A percentile compares a stretch with the other conserved stretches of the same genome.
phyloP scores from a whole-genome alignment of 2,329 filamentous ascomycete genomes.

The Penicillium thymicola region DNA sequence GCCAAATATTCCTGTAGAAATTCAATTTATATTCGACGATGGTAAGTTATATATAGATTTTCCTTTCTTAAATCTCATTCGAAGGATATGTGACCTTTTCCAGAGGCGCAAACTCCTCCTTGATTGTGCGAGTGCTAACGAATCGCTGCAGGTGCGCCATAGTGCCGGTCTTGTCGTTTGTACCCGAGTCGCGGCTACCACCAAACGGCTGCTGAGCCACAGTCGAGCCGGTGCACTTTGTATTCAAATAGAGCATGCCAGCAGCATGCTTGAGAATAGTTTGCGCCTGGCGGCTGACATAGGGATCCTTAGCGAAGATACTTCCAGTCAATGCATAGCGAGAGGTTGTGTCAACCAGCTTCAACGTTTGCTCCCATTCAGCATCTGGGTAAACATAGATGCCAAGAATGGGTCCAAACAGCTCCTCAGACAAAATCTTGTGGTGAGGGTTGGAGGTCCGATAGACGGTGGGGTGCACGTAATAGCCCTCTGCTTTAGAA shows the following conservation, averaged over 20 bases:
- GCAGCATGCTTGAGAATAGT: constrained; percentile 52
- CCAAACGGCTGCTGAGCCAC: constrained; percentile 27
- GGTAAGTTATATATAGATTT: no score
- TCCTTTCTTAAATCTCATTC: no score
- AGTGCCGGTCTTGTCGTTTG: no score
- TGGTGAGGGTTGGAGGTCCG: constrained; percentile 64
- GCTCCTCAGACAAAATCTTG: constrained; percentile 61
- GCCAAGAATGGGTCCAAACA: constrained; percentile 73
- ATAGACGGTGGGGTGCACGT: constrained; percentile 77
- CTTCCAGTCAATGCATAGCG: constrained; percentile 21
- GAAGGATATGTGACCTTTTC: no score
- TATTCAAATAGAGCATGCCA: constrained; percentile 59
- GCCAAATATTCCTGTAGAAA: no score
- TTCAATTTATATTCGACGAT: no score
- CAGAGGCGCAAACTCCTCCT: no score
- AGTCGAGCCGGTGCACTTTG: constrained; percentile 56
- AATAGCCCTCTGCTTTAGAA: constrained; percentile 72
- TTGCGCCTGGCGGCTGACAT: constrained; percentile 51
- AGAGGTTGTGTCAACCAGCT: constrained; percentile 15
- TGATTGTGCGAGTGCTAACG: no score
- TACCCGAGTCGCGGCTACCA: no score
- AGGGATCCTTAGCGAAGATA: constrained; percentile 40
- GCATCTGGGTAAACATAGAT: constrained; percentile 73
- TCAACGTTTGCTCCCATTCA: constrained; percentile 17
- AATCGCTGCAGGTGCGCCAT: no score